Conservation (phyloP, 176 grass and related monocot species). For the Oropetium thomaeum region DNA sequence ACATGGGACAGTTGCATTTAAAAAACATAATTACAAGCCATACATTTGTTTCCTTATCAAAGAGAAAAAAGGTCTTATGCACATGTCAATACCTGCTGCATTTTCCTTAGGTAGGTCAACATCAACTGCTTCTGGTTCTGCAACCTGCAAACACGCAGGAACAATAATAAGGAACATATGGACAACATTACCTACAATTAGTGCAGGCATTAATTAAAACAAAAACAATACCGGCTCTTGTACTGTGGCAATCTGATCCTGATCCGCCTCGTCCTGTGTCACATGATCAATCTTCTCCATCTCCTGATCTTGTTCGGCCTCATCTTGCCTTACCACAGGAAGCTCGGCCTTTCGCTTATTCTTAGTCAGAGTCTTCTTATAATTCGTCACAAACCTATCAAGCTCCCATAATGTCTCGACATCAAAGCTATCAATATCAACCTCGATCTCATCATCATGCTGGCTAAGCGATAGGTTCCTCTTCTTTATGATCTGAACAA, state of each 20-base stretch:
- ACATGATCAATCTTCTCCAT: conserved; percentile 38
- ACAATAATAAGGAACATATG: conserved; percentile 20
- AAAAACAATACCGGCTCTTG: conserved; percentile 53
- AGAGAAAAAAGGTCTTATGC: neutral
- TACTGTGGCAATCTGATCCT: conserved; percentile 22
- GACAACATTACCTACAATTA: conserved; percentile 4
- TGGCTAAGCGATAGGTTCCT: conserved; percentile 66
- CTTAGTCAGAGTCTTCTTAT: conserved; percentile 74
- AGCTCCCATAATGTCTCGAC: conserved; percentile 86
- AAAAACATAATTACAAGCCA: neutral
- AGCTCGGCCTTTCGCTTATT: conserved; percentile 76
- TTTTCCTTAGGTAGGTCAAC: conserved; percentile 45
- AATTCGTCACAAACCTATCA: conserved; percentile 78
- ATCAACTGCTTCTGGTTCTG: conserved; percentile 48
- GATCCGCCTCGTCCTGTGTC: conserved; percentile 40
- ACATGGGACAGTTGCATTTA: conserved; percentile 15
- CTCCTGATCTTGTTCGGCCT: conserved; percentile 30
- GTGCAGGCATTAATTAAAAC: neutral
- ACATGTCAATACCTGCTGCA: conserved; percentile 35
- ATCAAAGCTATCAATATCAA: conserved; percentile 89
- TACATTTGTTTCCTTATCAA: neutral
- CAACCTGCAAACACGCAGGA: conserved; percentile 27
- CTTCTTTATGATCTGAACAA: conserved; percentile 87
- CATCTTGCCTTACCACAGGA: conserved; percentile 48
- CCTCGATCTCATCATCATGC: conserved; percentile 87